phyloP scores from a whole-genome alignment of 2,329 filamentous ascomycete species.

The Pseudomassariella vexata region DNA sequence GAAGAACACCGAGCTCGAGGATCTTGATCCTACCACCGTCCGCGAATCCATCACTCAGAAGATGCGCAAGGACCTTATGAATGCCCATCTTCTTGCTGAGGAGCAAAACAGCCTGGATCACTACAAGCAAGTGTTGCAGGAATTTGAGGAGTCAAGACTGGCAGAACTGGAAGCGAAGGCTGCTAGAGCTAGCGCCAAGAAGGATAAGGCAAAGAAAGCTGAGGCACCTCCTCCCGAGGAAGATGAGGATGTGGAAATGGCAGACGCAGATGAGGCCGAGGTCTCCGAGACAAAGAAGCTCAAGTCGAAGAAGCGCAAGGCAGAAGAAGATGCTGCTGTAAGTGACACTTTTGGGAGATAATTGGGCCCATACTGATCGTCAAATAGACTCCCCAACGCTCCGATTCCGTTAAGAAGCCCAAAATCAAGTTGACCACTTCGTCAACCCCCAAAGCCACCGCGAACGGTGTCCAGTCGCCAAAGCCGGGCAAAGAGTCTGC shows the following conservation, averaged over 20 bases:
- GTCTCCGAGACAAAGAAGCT: slow-evolving; percentile 36
- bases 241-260: slow-evolving; percentile 56
- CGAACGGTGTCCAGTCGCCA: slow-evolving; percentile 52
- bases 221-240: slow-evolving; percentile 45
- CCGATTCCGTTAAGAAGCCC: slow-evolving; percentile 61
- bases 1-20: slow-evolving; percentile 73
- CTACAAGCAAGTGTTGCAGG: slow-evolving; percentile 75
- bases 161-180: slow-evolving; percentile 45
- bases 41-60: slow-evolving; percentile 66
- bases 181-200: slow-evolving; percentile 13
- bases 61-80: slow-evolving; percentile 71
- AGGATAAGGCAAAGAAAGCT: slow-evolving; percentile 31
- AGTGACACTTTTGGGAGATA: slow-evolving; percentile 17
- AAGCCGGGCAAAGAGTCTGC: slow-evolving; percentile 29
- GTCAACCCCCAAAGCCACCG: slow-evolving; percentile 58
- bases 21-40: slow-evolving; percentile 69
- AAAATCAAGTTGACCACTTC: slow-evolving; percentile 61
- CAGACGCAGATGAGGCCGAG: slow-evolving; percentile 43
- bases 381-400: slow-evolving; percentile 49
- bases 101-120: slow-evolving; percentile 71
- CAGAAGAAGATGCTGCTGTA: slow-evolving; percentile 69
- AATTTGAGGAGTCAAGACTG: slow-evolving; percentile 60
- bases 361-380: not conserved
- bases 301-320: slow-evolving; percentile 79
- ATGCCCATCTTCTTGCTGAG: slow-evolving; percentile 74